These are phyloP conservation scores for Suillus discolor DNA, from an alignment of 768 basidiomycete genomes.

Conservation along the genomic window DNA sequence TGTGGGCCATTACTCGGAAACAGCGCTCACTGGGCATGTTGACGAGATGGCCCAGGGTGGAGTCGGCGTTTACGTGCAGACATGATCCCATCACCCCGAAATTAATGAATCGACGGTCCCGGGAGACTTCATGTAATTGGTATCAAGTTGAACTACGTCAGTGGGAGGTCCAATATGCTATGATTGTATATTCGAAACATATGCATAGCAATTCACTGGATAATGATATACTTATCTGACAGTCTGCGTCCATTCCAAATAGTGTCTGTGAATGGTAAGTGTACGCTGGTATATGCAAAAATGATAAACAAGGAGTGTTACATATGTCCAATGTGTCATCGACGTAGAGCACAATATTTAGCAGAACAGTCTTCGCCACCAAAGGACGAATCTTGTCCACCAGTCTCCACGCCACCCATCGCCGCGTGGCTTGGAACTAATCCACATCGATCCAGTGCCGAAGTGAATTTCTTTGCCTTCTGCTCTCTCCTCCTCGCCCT, in stretches of 20 bases:
- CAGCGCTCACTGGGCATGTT: neutral
- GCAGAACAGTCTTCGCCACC: slow-evolving; percentile 82
- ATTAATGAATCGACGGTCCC: slow-evolving; percentile 7
- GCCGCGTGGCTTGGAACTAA: slow-evolving; percentile 59
- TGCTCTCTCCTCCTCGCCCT: slow-evolving; percentile 58
- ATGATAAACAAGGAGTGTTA: slow-evolving; percentile 36
- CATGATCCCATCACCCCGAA: slow-evolving; percentile 4
- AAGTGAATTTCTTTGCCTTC: slow-evolving; percentile 63
- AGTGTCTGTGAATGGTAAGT: slow-evolving; percentile 22
- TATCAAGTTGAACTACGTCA: neutral
- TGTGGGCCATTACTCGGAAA: slow-evolving; percentile 1
- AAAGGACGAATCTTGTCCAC: slow-evolving; percentile 78
- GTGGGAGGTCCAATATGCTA: neutral
- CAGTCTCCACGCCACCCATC: slow-evolving; percentile 75
- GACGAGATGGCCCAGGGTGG: neutral
- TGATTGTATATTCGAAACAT: slow-evolving; percentile 10
- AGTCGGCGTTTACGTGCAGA: slow-evolving; percentile 3
- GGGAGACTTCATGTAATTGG: neutral
- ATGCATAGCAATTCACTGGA: slow-evolving; percentile 9
- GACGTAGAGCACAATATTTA: slow-evolving; percentile 38
- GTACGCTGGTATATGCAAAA: slow-evolving; percentile 26
- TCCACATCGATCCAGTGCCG: slow-evolving; percentile 87
- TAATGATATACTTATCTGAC: slow-evolving; percentile 10
- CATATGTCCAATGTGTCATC: slow-evolving; percentile 34
- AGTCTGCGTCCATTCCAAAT: slow-evolving; percentile 27